phyloP scores from a whole-genome alignment of 2,329 filamentous ascomycete genomes.

The Eurotiales sp. region DNA sequence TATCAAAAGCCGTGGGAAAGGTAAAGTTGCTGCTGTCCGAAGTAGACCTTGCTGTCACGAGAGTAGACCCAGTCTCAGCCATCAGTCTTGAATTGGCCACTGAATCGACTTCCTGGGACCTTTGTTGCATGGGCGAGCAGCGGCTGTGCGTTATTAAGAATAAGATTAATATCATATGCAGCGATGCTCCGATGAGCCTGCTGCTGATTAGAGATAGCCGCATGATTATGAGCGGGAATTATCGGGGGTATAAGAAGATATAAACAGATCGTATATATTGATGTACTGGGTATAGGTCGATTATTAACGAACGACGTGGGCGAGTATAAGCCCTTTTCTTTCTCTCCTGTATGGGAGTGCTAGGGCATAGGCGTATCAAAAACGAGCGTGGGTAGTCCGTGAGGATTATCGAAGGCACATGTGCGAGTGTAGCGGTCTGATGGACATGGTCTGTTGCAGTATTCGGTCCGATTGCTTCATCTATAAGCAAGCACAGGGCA shows the following conservation, averaged over 20 bases:
- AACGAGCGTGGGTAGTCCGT: conserved; percentile 8
- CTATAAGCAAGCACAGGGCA: not conserved
- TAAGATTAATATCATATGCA: conserved; percentile 13
- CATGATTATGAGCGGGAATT: not conserved
- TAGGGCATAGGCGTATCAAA: not conserved
- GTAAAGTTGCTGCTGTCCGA: conserved; percentile 10
- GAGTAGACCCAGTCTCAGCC: not conserved
- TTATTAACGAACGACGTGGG: conserved; percentile 9
- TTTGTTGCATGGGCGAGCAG: conserved; percentile 3
- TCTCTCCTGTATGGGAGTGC: no score
- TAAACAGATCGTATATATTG: not conserved
- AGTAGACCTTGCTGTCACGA: conserved; percentile 6
- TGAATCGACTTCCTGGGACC: not conserved
- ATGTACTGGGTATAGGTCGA: not conserved
- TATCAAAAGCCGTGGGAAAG: conserved; percentile 65
- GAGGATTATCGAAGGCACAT: not conserved
- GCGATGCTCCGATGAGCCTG: conserved; percentile 1
- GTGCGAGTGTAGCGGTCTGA: not conserved
- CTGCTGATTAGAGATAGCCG: conserved; percentile 2
- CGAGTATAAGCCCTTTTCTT: not conserved
- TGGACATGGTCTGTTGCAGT: not conserved
- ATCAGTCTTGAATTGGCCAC: no score
- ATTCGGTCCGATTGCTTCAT: not conserved
- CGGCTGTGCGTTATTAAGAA: conserved; percentile 9
- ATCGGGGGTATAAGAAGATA: not conserved